Base-by-base conservation (phyloP, 2,329 filamentous ascomycete species). In the Fusarium beomiforme region DNA sequence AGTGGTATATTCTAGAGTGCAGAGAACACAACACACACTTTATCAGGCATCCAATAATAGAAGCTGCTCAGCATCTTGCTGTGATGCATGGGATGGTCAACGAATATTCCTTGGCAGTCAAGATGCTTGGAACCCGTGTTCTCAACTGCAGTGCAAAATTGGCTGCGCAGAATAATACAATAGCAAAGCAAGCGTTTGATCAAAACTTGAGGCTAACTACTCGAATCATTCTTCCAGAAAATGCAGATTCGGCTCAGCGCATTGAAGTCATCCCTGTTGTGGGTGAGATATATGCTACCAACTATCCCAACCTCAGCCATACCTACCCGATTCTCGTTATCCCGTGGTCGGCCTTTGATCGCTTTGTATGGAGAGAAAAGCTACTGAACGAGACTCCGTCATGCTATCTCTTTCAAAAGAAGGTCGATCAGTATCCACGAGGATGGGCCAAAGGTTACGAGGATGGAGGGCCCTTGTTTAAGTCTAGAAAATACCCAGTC, bases 1-100 rank as follows among this genome's bases (percentile, higher is more conserved):
- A 56, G 0, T 71, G 69, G 67, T 71, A 71, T 4, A 70, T 70
- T 10, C 10, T 71, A 1, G 53, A 59, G 26, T 71, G 69, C 8
- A 34, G 29, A 0, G 34, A 67, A 5, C 67, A 70, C n/a, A 8
- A 37, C 1, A 59, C n/a, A 9, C 51, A 55, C 0, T 71, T 67
- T 8, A 8, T 4, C 6, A 41, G 50, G 17, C 12, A 37, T 17
- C 67, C 67, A 1, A 11, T 70, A 1, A 8, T 10, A 6, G 49
- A 10, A 0, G 67, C 67, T 16, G 4, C 29, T 1, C 26, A 14
- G 5, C 69, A 71, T 23, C 50, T 71, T 0, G 31, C 11, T 0
- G 2, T 12, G 6, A 19, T 17, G 17, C 53, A 56, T 0, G 39
- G 21, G 11, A 0, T 34, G 8, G 17, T 4, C 0, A 19, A 29